Evolutionary conservation across 306 rosid genomes (phyloP), one percentile per base, ranked within the genome.

Genomic region (Lathyrus tuberosus): DNA sequence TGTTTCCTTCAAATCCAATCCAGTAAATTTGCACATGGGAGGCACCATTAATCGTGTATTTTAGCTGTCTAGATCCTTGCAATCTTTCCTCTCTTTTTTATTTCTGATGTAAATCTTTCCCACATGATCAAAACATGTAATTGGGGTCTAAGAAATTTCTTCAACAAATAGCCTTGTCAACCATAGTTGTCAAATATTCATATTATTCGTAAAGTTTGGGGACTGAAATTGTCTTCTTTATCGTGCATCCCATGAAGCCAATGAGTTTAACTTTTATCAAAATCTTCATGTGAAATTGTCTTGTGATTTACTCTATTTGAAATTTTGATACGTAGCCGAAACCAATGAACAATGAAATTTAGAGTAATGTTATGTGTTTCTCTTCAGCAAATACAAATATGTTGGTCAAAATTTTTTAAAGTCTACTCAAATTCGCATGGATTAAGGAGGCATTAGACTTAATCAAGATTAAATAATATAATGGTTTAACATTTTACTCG

Each of bases 11-110:
- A 67, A 70, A 63, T 57, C 46, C 73, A 72, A 38, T 54, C 65
- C 65, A 62, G 51, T 65, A 57, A 65, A 69, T 30, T 59, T 58
- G 72, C 82, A 74, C 82, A 78, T 82, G 82, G 64, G 67, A 77
- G 71, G 71, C 77, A 81, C 74, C 64, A 40, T 62, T 40, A 40
- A 20, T 15, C 28, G 28, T 41, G 28, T 43, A 59, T 40, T 70
- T 66, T 73, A 77, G 79, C 69, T 68, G 53, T 54, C 37, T 71
- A 52, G 67, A 76, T 71, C 68, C 68, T 69, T 61, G 74, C 62
- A 69, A 62, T 74, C 72, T 74, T 69, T 54, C 37, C 40, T 69
- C 30, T 71, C 52, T 52, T 51, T 75, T 70, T 37, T 53, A 51
- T 43, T 52, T 67, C 35, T 61, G 6, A 59, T 42, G 16, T 46